phyloP scores from a whole-genome alignment of 805 yeast genomes.

The Hanseniaspora guilliermondii region DNA sequence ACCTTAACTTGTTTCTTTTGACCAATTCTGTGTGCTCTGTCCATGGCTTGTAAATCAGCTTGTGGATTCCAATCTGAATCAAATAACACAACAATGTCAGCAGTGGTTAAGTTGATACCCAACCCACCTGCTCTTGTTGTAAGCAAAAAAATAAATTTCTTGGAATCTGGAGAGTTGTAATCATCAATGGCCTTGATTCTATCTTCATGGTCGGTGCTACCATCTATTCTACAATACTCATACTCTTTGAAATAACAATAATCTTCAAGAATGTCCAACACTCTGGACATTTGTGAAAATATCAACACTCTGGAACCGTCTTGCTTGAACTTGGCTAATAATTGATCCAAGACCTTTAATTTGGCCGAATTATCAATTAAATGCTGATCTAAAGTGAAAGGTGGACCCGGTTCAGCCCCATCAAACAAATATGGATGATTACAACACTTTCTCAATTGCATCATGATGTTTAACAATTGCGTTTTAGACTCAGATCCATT shows the following conservation, averaged over 20 bases:
- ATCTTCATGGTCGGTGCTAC: slow-evolving; percentile 69
- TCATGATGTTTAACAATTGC: slow-evolving; percentile 61
- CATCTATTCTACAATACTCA: slow-evolving; percentile 70
- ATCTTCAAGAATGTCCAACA: slow-evolving; percentile 70
- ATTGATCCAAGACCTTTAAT: slow-evolving; percentile 55
- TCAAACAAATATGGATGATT: slow-evolving; percentile 76
- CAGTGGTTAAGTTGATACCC: slow-evolving; percentile 72
- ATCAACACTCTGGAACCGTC: slow-evolving; percentile 71
- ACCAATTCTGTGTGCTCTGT: slow-evolving; percentile 79
- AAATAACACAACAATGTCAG: slow-evolving; percentile 60
- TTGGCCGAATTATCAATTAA: slow-evolving; percentile 61
- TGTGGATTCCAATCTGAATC: slow-evolving; percentile 88
- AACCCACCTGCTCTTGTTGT: slow-evolving; percentile 87
- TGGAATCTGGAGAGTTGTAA: slow-evolving; percentile 60
- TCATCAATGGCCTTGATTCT: slow-evolving; percentile 67
- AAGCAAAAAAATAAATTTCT: slow-evolving; percentile 59
- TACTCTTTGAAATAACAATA: slow-evolving; percentile 59
- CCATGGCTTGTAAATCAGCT: slow-evolving; percentile 83
- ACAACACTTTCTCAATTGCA: slow-evolving; percentile 77
- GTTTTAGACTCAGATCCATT: slow-evolving; percentile 69
- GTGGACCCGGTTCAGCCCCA: slow-evolving; percentile 87
- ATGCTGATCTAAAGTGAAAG: slow-evolving; percentile 76
- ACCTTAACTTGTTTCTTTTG: slow-evolving; percentile 76
- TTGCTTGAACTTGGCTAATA: slow-evolving; percentile 45
- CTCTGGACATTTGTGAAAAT: slow-evolving; percentile 73